Conservation (phyloP, 176 grass and related monocot genomes). For the Areca catechu region DNA sequence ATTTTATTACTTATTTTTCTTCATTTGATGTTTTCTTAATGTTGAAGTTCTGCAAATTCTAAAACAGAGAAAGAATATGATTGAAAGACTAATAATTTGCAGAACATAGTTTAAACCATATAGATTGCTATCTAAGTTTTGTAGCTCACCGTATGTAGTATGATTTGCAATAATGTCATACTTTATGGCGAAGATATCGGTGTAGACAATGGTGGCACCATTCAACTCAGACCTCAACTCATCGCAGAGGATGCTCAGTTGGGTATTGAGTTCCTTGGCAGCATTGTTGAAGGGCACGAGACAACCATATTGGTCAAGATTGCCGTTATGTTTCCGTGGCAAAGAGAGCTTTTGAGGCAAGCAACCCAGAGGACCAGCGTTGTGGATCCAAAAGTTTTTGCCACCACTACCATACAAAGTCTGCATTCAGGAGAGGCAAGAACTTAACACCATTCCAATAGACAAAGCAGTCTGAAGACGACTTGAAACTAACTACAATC, state of each 20-base stretch:
- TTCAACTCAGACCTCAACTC: constrained; percentile 41
- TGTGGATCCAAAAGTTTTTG: constrained; percentile 71
- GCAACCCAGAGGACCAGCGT: constrained; percentile 62
- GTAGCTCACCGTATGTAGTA: constrained; percentile 46
- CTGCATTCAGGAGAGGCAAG: constrained; percentile 23
- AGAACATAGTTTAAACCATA: neutral
- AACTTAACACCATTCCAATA: neutral
- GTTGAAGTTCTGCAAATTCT: neutral
- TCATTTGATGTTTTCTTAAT: too few species aligned
- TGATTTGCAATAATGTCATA: constrained; percentile 75
- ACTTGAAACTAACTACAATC: too few species aligned
- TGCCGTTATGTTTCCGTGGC: constrained; percentile 33
- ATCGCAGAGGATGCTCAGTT: constrained; percentile 36
- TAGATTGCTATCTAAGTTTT: neutral
- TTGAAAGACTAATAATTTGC: too few species aligned
- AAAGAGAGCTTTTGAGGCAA: constrained; percentile 81
- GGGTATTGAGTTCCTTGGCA: constrained; percentile 56
- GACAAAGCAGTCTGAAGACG: neutral
- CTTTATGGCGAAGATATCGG: constrained; percentile 65
- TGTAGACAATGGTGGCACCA: constrained; percentile 51
- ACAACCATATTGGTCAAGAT: constrained; percentile 61
- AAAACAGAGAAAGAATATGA: constrained; percentile 5
- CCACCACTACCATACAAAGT: constrained; percentile 47
- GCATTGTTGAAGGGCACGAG: constrained; percentile 63
- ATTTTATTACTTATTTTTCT: too few species aligned